phyloP scores from a whole-genome alignment of 176 grass and related monocot genomes.

The Musa troglodytarum region DNA sequence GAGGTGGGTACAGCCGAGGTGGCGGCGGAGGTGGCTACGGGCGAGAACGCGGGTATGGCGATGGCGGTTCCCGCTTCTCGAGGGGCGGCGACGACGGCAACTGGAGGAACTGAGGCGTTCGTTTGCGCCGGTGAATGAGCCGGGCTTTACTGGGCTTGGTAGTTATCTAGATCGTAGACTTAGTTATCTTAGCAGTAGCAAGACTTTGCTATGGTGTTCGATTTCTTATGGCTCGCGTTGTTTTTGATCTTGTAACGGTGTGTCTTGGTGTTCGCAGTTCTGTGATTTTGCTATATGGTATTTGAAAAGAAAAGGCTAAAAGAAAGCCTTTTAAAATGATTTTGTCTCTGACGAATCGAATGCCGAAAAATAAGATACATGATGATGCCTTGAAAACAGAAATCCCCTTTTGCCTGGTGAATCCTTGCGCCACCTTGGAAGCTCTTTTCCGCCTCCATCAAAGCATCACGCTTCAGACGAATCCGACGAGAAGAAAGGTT shows the following conservation, averaged over 20 bases:
- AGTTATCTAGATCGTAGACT: slow-evolving; percentile 4
- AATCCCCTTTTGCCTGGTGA: background rate
- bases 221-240: background rate
- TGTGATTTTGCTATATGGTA: no score
- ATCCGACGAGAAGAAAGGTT: background rate
- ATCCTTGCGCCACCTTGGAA: background rate
- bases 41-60: background rate
- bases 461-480: background rate
- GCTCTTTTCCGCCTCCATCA: background rate
- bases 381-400: background rate
- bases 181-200: background rate
- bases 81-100: background rate
- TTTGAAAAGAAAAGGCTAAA: no score
- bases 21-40: background rate
- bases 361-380: no score
- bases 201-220: background rate
- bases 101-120: slow-evolving; percentile 19
- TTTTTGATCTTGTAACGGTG: background rate
- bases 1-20: slow-evolving; percentile 1
- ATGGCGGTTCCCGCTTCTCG: slow-evolving; percentile 31
- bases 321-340: no score
- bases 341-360: no score
- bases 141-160: background rate
- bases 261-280: background rate
- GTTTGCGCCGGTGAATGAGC: background rate